Percentiles rank a stretch among this genome's conserved stretches.
Conservation (phyloP, 306 rosid species). For the Vigna mungo region DNA sequence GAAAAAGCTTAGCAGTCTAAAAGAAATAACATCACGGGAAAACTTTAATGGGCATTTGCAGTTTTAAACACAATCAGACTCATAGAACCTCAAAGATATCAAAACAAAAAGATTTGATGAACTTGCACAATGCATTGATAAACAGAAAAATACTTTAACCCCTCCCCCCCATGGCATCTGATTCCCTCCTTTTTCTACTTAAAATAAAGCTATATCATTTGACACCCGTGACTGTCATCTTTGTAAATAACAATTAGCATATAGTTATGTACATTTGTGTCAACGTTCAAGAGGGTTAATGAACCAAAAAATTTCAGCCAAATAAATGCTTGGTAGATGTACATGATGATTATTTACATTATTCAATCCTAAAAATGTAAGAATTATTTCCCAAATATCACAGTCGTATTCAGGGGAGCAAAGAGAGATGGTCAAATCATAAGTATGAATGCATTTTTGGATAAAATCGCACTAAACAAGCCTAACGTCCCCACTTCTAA, state of each 20-base stretch:
- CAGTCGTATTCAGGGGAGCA: neutral
- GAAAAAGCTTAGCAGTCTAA: too few species aligned
- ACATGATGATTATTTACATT: neutral
- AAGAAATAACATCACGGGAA: neutral
- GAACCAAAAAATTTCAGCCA: constrained; percentile 8
- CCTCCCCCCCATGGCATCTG: neutral
- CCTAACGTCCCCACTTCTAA: neutral
- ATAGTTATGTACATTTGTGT: neutral
- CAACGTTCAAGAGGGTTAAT: constrained; percentile 5
- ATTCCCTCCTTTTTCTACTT: neutral
- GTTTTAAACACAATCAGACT: neutral
- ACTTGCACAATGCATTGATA: neutral
- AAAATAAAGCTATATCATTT: constrained; percentile 22
- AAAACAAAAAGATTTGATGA: neutral
- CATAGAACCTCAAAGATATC: too few species aligned
- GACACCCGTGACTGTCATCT: neutral
- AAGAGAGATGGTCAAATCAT: neutral
- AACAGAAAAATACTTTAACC: neutral
- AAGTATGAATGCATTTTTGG: neutral
- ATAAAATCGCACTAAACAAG: too few species aligned
- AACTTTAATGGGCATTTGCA: neutral
- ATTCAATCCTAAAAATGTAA: neutral
- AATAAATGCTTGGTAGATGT: neutral
- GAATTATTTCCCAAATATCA: neutral
- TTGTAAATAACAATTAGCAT: neutral